phyloP scores from a whole-genome alignment of 306 rosid species.

The Ammopiptanthus mongolicus region DNA sequence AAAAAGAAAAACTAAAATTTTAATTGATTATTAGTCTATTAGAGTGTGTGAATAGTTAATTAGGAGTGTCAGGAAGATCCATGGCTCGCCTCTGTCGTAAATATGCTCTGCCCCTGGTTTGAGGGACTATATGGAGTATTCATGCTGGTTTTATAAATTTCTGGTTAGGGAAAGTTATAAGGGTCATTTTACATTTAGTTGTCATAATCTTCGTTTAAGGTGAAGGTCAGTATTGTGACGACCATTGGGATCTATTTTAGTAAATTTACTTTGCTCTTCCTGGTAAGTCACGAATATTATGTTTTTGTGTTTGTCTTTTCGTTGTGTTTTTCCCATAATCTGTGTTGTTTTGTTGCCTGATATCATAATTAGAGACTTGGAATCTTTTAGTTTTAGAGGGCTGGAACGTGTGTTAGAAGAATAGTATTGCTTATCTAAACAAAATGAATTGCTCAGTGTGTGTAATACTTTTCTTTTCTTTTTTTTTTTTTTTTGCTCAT shows the following conservation, averaged over 20 bases:
- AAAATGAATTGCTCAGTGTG: neutral
- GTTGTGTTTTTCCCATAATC: neutral
- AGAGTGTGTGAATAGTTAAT: no score
- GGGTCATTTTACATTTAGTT: neutral
- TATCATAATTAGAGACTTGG: neutral
- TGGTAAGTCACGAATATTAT: neutral
- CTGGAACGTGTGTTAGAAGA: neutral
- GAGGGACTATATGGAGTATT: neutral
- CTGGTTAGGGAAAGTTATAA: neutral
- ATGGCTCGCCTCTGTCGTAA: no score
- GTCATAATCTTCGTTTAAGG: neutral
- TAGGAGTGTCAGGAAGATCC: no score
- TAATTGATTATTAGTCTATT: no score
- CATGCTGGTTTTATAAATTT: no score
- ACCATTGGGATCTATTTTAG: neutral
- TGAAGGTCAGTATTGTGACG: neutral
- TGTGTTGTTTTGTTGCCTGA: neutral
- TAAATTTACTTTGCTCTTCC: neutral
- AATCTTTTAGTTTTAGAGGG: neutral
- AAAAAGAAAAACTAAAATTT: no score
- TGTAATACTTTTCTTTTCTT: neutral
- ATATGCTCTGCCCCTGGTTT: no score
- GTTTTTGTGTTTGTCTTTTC: neutral
- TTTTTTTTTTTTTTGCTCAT: neutral
- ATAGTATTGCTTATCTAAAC: neutral